A percentile compares a stretch with the other conserved stretches of the same genome.
Evolutionary conservation across 257 asterid species (phyloP).

Genomic region (Nicotiana paniculata): DNA sequence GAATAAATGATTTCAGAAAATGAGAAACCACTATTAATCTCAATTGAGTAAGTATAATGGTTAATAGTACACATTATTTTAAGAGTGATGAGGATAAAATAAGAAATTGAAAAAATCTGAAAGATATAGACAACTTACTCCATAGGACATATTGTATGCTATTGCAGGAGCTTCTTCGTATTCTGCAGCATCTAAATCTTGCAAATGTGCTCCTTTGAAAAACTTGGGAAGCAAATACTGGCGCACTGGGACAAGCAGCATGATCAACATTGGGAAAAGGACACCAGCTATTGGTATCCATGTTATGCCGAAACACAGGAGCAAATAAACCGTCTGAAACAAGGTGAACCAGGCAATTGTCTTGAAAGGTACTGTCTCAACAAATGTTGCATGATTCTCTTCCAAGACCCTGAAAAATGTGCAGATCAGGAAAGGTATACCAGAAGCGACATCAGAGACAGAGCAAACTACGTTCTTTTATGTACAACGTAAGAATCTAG

Average conservation of each 20-base stretch:
- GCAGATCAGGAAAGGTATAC: slow-evolving; percentile 5
- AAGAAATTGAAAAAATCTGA: not conserved
- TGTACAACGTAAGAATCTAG: not conserved
- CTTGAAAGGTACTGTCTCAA: slow-evolving; percentile 92
- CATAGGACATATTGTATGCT: slow-evolving; percentile 46
- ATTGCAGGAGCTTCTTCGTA: slow-evolving; percentile 92
- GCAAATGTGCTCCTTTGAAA: slow-evolving; percentile 82
- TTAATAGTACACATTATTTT: not conserved
- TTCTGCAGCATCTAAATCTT: slow-evolving; percentile 94
- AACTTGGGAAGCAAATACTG: slow-evolving; percentile 82
- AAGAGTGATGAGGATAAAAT: not conserved
- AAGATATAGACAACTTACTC: slow-evolving; percentile 34
- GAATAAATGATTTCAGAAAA: not conserved
- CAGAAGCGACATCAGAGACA: not conserved
- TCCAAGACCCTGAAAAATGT: slow-evolving; percentile 58
- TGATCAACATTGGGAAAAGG: slow-evolving; percentile 82
- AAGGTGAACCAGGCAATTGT: slow-evolving; percentile 79
- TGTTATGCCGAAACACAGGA: slow-evolving; percentile 83
- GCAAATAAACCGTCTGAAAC: slow-evolving; percentile 80
- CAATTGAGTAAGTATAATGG: not conserved
- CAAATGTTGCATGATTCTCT: slow-evolving; percentile 71
- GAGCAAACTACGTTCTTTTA: not conserved
- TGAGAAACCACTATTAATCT: not conserved
- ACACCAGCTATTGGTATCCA: slow-evolving; percentile 98
- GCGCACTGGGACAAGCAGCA: slow-evolving; percentile 91